Conservation (phyloP, 805 yeast species). For the Lipomyces lipofer region DNA sequence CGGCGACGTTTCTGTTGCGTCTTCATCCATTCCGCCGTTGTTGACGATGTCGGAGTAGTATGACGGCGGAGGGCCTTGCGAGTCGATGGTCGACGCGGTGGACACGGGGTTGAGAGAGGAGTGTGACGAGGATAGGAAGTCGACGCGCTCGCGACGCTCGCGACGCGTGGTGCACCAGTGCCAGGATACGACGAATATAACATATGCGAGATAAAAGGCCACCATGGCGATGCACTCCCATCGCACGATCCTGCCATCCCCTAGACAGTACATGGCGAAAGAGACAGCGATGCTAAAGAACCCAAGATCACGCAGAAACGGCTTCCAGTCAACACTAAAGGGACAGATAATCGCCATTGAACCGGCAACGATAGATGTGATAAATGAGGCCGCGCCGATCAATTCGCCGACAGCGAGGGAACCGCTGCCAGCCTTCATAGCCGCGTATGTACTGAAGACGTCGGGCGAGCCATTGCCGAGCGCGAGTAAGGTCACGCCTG, state of each 20-base stretch:
- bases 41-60: constrained; percentile 21
- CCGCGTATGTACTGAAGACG: constrained; percentile 77
- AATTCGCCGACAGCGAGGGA: constrained; percentile 85
- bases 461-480: constrained; percentile 94
- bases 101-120: not conserved
- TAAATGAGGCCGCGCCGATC: constrained; percentile 86
- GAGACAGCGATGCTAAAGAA: constrained; percentile 56
- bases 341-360: constrained; percentile 70
- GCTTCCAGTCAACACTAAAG: constrained; percentile 49
- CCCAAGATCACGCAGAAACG: constrained; percentile 60
- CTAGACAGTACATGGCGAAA: constrained; percentile 45
- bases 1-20: constrained; percentile 15
- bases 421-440: constrained; percentile 69
- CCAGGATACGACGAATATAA: constrained; percentile 49
- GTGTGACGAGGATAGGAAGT: not conserved
- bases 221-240: constrained; percentile 62
- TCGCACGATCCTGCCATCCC: constrained; percentile 56
- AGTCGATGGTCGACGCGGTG: not conserved
- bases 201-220: constrained; percentile 58
- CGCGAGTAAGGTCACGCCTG: constrained; percentile 82
- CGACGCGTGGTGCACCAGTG: constrained; percentile 40
- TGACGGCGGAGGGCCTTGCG: not conserved
- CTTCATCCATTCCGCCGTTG: constrained; percentile 6
- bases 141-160: constrained; percentile 3
- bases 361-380: constrained; percentile 78